phyloP scores from a whole-genome alignment of 441 rosid species.

The Arabidopsis lyrata region DNA sequence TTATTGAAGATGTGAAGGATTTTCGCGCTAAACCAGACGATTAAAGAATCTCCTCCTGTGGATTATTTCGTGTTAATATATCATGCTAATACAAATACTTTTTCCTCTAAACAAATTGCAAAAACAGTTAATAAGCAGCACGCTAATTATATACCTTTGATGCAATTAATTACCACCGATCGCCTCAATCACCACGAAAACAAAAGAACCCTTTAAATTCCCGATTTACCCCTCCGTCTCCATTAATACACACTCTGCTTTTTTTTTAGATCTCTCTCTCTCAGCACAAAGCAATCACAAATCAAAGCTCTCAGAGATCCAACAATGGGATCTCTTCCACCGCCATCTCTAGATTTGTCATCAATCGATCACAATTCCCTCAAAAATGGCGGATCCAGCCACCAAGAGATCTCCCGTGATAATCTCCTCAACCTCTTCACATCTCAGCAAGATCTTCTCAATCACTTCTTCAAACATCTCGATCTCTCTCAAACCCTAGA shows the following conservation, averaged over 20 bases:
- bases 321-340: constrained; percentile 69
- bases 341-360: constrained; percentile 46
- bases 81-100: too few relatives aligned
- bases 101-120: background rate
- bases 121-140: too few relatives aligned
- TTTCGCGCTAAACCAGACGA: too few relatives aligned
- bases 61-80: too few relatives aligned
- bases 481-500: constrained; percentile 72
- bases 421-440: constrained; percentile 81
- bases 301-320: constrained; percentile 5
- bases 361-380: constrained; percentile 28
- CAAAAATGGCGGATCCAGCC: constrained; percentile 21
- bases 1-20: too few relatives aligned
- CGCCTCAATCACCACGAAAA: constrained; percentile 2
- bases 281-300: constrained; percentile 11
- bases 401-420: constrained; percentile 51
- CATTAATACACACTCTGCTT: constrained; percentile 33
- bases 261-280: constrained; percentile 8
- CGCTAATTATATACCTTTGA: background rate
- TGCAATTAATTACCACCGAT: background rate
- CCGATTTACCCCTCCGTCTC: constrained; percentile 27
- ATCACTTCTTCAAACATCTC: constrained; percentile 86
- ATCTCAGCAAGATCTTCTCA: constrained; percentile 89
- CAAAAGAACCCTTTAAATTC: background rate
- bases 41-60: too few relatives aligned